A percentile compares a stretch with the other conserved stretches of the same genome.
Evolutionary conservation across 2,329 filamentous ascomycete genomes (phyloP).

Genomic region (Fusarium napiforme): DNA sequence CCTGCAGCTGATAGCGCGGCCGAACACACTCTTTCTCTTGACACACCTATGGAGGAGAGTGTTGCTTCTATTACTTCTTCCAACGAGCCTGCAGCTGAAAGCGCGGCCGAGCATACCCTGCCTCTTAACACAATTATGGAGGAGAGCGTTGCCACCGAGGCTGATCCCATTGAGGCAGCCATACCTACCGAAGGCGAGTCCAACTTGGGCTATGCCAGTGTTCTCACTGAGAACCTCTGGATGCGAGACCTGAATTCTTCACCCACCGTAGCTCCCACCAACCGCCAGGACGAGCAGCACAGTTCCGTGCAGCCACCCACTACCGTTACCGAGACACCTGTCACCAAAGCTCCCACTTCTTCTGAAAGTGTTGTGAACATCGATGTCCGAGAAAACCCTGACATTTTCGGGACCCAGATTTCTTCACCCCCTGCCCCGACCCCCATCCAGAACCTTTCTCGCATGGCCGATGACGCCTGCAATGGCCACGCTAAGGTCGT

Average conservation of each 20-base stretch:
- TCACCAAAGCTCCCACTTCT: background rate
- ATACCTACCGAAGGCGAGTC: background rate
- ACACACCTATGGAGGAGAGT: background rate
- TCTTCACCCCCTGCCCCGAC: slow-evolving; percentile 28
- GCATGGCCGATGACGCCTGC: slow-evolving; percentile 43
- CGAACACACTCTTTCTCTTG: background rate
- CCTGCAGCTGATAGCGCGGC: background rate
- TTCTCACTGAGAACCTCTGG: background rate
- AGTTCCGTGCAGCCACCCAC: background rate
- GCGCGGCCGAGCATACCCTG: background rate
- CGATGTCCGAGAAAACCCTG: slow-evolving; percentile 50
- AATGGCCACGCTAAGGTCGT: slow-evolving; percentile 48
- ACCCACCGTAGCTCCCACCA: background rate
- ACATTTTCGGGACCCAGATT: slow-evolving; percentile 48
- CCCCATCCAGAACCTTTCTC: slow-evolving; percentile 42
- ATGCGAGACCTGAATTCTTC: background rate
- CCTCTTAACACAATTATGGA: background rate
- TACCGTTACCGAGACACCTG: background rate
- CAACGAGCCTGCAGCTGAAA: background rate
- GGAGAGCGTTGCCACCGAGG: background rate
- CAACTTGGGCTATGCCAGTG: background rate
- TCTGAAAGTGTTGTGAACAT: slow-evolving; percentile 46
- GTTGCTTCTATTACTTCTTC: background rate
- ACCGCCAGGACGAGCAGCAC: background rate
- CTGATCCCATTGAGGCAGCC: background rate